Percentiles rank a stretch among this genome's conserved stretches.
These are phyloP conservation scores for Theileria luwenshuni DNA, from an alignment of 169 alveolate genomes.

Conservation along the genomic window DNA sequence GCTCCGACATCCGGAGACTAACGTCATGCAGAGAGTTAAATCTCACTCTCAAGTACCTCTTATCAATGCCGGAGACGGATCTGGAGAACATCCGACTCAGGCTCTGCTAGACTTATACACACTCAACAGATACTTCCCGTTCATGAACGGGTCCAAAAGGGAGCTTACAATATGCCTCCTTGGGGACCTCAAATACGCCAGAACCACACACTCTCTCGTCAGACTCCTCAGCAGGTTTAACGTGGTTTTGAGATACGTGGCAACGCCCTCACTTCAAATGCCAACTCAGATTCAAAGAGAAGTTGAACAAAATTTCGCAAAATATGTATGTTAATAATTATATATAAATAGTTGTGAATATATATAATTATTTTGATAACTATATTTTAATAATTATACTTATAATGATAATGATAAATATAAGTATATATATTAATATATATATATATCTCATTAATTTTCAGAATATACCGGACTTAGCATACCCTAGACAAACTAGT, in stretches of 20 bases:
- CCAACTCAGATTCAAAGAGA: conserved; percentile 71
- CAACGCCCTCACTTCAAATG: conserved; percentile 73
- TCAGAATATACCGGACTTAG: conserved; percentile 69
- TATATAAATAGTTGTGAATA: not conserved
- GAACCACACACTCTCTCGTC: conserved; percentile 83
- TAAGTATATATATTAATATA: conserved; percentile 25
- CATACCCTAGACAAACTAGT: conserved; percentile 66
- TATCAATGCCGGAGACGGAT: conserved; percentile 84
- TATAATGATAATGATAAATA: conserved; percentile 26
- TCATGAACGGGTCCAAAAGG: conserved; percentile 39
- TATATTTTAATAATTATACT: not conserved
- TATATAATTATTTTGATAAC: not conserved
- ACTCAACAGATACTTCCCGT: conserved; percentile 70
- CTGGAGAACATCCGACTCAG: conserved; percentile 87
- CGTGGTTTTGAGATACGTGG: conserved; percentile 70
- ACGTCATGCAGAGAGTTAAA: conserved; percentile 40
- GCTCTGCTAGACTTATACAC: conserved; percentile 82
- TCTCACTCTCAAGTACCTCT: conserved; percentile 68
- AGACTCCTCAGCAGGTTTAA: conserved; percentile 75
- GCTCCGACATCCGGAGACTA: conserved; percentile 65
- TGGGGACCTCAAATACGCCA: conserved; percentile 83
- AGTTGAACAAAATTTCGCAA: conserved; percentile 65
- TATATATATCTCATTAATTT: not conserved
- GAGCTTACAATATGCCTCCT: conserved; percentile 71
- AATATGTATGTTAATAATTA: conserved; percentile 45